Percentiles rank a stretch among this genome's conserved stretches.
Evolutionary conservation across 805 yeast genomes (phyloP).

Genomic region (Cephaloascus albidus): DNA sequence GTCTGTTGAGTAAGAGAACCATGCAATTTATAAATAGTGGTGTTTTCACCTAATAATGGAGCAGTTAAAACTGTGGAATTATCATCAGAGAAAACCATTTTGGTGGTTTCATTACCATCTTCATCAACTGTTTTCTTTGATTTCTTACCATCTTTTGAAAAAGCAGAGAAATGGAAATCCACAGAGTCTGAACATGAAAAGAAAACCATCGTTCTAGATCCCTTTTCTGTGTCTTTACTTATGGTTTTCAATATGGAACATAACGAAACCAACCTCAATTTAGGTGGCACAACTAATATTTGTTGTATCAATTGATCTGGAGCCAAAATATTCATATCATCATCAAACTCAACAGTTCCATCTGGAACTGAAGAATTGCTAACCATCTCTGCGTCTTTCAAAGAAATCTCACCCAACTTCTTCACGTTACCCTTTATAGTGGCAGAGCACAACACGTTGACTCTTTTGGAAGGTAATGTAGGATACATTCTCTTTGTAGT

Average conservation of each 20-base stretch:
- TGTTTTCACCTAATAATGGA: conserved; percentile 36
- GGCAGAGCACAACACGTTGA: conserved; percentile 88
- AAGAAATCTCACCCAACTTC: conserved; percentile 69
- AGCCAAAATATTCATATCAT: conserved; percentile 30
- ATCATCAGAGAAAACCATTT: conserved; percentile 5
- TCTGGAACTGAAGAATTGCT: conserved; percentile 21
- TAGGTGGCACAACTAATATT: conserved; percentile 83
- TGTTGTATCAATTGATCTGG: conserved; percentile 89
- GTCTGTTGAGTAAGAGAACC: conserved; percentile 84
- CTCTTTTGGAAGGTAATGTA: conserved; percentile 57
- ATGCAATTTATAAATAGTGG: conserved; percentile 61
- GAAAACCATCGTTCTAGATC: conserved; percentile 67
- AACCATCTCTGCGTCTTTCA: conserved; percentile 67
- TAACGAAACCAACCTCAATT: conserved; percentile 75
- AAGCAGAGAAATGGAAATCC: conserved; percentile 76
- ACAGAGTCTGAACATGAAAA: conserved; percentile 96
- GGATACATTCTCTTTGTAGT: conserved; percentile 31
- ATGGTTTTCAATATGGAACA: conserved; percentile 54
- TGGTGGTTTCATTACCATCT: conserved; percentile 8
- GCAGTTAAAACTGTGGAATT: conserved; percentile 38
- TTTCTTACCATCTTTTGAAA: conserved; percentile 49
- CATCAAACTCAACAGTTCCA: conserved; percentile 13
- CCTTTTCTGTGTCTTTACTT: conserved; percentile 13
- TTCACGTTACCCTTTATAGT: conserved; percentile 78
- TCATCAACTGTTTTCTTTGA: conserved; percentile 16